Evolutionary conservation across 768 basidiomycete species (phyloP).

Genomic region (Boletus speciosus): DNA sequence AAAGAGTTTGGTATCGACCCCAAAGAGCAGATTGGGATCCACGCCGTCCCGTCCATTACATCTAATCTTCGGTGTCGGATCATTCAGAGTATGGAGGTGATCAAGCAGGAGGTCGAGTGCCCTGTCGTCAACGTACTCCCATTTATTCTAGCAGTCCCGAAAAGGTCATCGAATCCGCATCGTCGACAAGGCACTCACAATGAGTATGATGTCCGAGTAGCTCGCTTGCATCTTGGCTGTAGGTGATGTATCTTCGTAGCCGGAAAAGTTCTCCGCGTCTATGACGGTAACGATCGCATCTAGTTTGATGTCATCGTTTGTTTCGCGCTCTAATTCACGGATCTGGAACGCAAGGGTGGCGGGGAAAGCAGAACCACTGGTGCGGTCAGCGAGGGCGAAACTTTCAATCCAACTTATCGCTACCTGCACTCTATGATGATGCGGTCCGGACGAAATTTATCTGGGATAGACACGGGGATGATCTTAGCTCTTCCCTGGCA

Average conservation of each 20-base stretch:
- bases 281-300: slow-evolving; percentile 92
- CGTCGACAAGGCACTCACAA: slow-evolving; percentile 47
- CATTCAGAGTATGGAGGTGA: slow-evolving; percentile 86
- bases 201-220: slow-evolving; percentile 87
- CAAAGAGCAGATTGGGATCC: slow-evolving; percentile 79
- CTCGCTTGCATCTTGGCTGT: slow-evolving; percentile 95
- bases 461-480: slow-evolving; percentile 36
- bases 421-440: slow-evolving; percentile 96
- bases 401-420: slow-evolving; percentile 15
- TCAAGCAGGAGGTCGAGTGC: slow-evolving; percentile 81
- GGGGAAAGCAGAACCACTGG: slow-evolving; percentile 90
- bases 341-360: slow-evolving; percentile 95
- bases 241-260: slow-evolving; percentile 89
- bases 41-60: slow-evolving; percentile 63
- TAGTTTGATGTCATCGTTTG: slow-evolving; percentile 67
- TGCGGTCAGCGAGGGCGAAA: neutral
- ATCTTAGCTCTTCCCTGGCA: neutral
- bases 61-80: slow-evolving; percentile 80
- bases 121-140: slow-evolving; percentile 79
- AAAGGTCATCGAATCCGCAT: slow-evolving; percentile 6
- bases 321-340: slow-evolving; percentile 81
- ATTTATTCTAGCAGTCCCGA: slow-evolving; percentile 65
- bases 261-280: slow-evolving; percentile 86
- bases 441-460: slow-evolving; percentile 81
- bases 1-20: slow-evolving; percentile 84